These are phyloP conservation scores for Moringa oleifera DNA, from an alignment of 345 rosid genomes.

Conservation along the genomic window DNA sequence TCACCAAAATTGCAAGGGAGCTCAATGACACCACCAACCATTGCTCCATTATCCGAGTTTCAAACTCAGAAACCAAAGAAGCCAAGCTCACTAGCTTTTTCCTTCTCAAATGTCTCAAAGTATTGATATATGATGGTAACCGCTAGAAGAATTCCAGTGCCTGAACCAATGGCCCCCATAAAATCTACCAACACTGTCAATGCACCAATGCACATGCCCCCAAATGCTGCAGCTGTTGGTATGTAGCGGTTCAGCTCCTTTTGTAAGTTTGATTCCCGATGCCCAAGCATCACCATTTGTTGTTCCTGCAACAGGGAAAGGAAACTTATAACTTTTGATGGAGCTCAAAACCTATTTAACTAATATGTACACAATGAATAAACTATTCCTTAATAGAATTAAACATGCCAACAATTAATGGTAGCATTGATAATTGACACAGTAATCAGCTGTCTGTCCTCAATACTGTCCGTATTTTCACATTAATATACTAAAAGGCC, in stretches of 20 bases:
- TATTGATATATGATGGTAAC: constrained; percentile 86
- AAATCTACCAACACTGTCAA: constrained; percentile 78
- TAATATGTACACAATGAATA: too few species aligned
- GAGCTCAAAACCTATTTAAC: too few species aligned
- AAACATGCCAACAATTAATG: too few species aligned
- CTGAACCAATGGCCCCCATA: constrained; percentile 91
- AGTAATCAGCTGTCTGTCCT: too few species aligned
- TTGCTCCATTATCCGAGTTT: not conserved
- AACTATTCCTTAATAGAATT: too few species aligned
- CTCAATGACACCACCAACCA: constrained; percentile 11
- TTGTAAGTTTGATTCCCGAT: constrained; percentile 80
- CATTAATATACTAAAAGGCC: too few species aligned
- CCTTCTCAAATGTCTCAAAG: constrained; percentile 91
- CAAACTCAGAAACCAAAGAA: constrained; percentile 62
- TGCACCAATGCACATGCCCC: constrained; percentile 84
- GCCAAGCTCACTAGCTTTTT: constrained; percentile 82
- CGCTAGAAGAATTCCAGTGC: constrained; percentile 79
- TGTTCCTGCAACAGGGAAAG: constrained; percentile 48
- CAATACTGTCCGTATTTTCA: too few species aligned
- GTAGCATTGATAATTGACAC: too few species aligned
- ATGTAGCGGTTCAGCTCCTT: constrained; percentile 82
- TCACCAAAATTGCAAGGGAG: constrained; percentile 11
- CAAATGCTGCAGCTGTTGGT: constrained; percentile 92
- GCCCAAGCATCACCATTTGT: constrained; percentile 98
- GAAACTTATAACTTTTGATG: too few species aligned